phyloP scores from a whole-genome alignment of 1,139 yeast genomes.

The Meyerozyma guilliermondii region DNA sequence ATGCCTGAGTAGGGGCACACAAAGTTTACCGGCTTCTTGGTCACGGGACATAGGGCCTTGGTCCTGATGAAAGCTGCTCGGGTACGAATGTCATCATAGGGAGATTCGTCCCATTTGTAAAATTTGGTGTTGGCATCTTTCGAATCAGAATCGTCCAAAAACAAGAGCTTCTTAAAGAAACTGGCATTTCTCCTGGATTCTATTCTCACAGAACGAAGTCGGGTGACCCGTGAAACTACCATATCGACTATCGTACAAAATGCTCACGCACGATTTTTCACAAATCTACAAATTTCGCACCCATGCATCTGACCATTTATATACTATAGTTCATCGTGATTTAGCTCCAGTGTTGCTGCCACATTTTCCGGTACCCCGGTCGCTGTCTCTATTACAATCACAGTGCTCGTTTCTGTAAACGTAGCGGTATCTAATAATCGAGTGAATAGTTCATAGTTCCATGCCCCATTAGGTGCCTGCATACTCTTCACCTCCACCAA shows the following conservation, averaged over 20 bases:
- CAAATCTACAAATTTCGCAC: background rate
- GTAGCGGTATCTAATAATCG: background rate
- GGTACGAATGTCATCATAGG: slow-evolving; percentile 79
- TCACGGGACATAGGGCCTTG: slow-evolving; percentile 87
- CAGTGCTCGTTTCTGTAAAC: background rate
- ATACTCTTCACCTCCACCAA: slow-evolving; percentile 10
- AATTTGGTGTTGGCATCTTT: slow-evolving; percentile 39
- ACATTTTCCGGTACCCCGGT: background rate
- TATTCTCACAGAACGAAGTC: background rate
- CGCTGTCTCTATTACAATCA: background rate
- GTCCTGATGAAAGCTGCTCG: slow-evolving; percentile 90
- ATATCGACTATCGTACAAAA: background rate
- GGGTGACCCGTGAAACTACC: background rate
- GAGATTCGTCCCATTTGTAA: slow-evolving; percentile 89
- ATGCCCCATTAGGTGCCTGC: slow-evolving; percentile 18
- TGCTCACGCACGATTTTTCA: background rate
- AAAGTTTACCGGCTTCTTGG: slow-evolving; percentile 70
- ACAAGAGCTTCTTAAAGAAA: slow-evolving; percentile 35
- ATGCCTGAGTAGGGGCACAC: slow-evolving; percentile 94
- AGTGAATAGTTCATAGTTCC: slow-evolving; percentile 24
- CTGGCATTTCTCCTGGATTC: slow-evolving; percentile 21
- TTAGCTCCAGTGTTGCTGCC: background rate
- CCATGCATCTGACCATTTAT: background rate
- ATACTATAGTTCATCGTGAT: background rate
- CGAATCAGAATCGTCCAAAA: slow-evolving; percentile 26